Evolutionary conservation across 176 grass and related monocot species (phyloP), one percentile per base, ranked within the genome.

Genomic region (Cenchrus americanus): DNA sequence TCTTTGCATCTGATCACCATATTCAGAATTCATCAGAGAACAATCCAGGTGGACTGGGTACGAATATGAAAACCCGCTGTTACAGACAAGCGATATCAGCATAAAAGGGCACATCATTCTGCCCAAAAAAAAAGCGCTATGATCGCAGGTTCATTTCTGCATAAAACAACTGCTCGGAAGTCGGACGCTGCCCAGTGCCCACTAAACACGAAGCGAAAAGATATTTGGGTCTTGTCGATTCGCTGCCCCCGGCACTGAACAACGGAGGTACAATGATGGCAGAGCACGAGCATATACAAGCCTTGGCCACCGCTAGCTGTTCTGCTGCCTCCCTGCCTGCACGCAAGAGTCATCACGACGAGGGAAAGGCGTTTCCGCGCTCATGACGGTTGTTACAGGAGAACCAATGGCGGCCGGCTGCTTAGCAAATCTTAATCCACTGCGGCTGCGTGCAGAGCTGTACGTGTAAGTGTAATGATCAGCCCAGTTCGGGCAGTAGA

Each of bases 391-490:
- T 22, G 53, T 47, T 42, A 18, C 63, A 22, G 34, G 78, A 40
- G 27, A 17, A 23, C 1, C 17, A 18, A 13, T 15, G 11, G 2
- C 12, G 74, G 6, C 53, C 17, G 19, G 9, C 65, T 75, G 19
- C 14, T 76, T 60, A 50, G 21, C n/a, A 43, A 22, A 17, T 43
- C 3, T 24, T 59, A 69, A 47, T 34, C 42, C 40, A 9, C 0
- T 4, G 41, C 7, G 40, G 26, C 14, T 14, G 13, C 5, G 18
- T 65, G 27, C 47, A 37, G 71, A 73, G 18, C 7, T 64, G 15
- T 30, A 30, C 27, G 27, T 30, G 27, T 72, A 73, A 73, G n/a
- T 49, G n/a, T 72, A 73, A 73, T 24, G 43, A 73, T 83, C 13
- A 12, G 10, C 2, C 22, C 41, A 48, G 66, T 48, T 71, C 42